Evolutionary conservation across 2,329 filamentous ascomycete species (phyloP).

Genomic region (Fusarium fujikuroi): DNA sequence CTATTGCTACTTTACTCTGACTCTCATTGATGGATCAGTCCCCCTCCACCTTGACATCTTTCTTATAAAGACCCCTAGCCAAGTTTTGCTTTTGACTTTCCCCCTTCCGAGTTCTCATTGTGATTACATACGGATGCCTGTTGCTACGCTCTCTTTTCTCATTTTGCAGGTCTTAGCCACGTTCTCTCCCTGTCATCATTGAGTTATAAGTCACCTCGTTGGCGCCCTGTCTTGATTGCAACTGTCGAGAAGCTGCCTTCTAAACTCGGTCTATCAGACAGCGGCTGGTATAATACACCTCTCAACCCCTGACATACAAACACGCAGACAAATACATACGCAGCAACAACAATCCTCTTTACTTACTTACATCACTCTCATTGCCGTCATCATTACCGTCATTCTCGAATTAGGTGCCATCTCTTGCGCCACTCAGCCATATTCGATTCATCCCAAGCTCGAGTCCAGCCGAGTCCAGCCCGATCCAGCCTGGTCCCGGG

Average conservation of each 20-base stretch:
- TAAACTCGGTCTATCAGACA: neutral
- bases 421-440: neutral
- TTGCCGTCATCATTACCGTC: neutral
- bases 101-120: conserved; percentile 12
- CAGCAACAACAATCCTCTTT: neutral
- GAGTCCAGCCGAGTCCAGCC: conserved; percentile 33
- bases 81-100: conserved; percentile 37
- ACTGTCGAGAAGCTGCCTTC: conserved; percentile 1
- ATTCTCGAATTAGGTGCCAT: conserved; percentile 2
- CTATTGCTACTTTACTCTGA: conserved; percentile 4
- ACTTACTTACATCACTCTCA: neutral
- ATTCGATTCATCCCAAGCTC: conserved; percentile 26
- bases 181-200: conserved; percentile 11
- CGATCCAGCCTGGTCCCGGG: conserved; percentile 35
- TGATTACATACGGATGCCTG: neutral
- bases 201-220: conserved; percentile 23
- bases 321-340: conserved; percentile 5
- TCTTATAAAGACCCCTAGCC: conserved; percentile 27
- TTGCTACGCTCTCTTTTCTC: conserved; percentile 32
- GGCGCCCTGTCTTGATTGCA: conserved; percentile 3
- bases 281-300: conserved; percentile 13
- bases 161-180: conserved; percentile 28
- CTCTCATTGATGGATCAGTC: conserved; percentile 12
- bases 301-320: conserved; percentile 2
- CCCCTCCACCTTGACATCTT: conserved; percentile 15